Percentiles rank a stretch among this genome's conserved stretches.
phyloP scores from a whole-genome alignment of 75 land plant genomes.

The Sequoia sempervirens region DNA sequence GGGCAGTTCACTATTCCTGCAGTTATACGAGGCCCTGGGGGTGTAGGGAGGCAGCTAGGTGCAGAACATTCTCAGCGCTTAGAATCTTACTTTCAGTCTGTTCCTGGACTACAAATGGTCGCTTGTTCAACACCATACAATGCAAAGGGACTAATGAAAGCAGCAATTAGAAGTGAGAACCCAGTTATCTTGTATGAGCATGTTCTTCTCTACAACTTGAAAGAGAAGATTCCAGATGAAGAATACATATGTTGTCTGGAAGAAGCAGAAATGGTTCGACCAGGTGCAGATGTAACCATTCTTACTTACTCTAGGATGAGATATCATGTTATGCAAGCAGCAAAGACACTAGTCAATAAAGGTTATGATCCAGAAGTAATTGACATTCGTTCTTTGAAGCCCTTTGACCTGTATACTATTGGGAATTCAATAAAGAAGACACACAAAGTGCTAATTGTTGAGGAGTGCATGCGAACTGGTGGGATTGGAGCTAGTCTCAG shows the following conservation, averaged over 20 bases:
- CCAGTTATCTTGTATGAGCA: constrained; percentile 31
- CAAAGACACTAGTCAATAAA: constrained; percentile 24
- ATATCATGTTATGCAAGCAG: constrained; percentile 21
- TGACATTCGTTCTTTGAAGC: constrained; percentile 27
- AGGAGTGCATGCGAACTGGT: too few relatives aligned
- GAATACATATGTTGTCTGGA: constrained; percentile 31
- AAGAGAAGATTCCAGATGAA: constrained; percentile 30
- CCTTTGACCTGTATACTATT: background rate
- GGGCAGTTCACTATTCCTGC: too few relatives aligned
- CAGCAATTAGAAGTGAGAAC: constrained; percentile 26
- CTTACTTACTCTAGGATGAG: constrained; percentile 31
- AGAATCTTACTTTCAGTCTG: too few relatives aligned
- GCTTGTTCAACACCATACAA: too few relatives aligned
- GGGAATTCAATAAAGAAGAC: too few relatives aligned
- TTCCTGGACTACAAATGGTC: too few relatives aligned
- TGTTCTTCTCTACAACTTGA: constrained; percentile 29
- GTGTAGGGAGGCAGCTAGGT: too few relatives aligned
- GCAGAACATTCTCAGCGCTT: too few relatives aligned
- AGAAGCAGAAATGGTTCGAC: constrained; percentile 28
- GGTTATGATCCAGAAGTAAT: constrained; percentile 34
- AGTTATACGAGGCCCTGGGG: too few relatives aligned
- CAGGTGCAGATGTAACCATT: constrained; percentile 25
- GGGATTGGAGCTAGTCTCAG: too few relatives aligned
- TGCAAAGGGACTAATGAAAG: constrained; percentile 39
- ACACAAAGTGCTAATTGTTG: too few relatives aligned